Percentiles rank a stretch among this genome's conserved stretches.
phyloP scores from a whole-genome alignment of 805 yeast genomes.

The Limtongia smithiae region DNA sequence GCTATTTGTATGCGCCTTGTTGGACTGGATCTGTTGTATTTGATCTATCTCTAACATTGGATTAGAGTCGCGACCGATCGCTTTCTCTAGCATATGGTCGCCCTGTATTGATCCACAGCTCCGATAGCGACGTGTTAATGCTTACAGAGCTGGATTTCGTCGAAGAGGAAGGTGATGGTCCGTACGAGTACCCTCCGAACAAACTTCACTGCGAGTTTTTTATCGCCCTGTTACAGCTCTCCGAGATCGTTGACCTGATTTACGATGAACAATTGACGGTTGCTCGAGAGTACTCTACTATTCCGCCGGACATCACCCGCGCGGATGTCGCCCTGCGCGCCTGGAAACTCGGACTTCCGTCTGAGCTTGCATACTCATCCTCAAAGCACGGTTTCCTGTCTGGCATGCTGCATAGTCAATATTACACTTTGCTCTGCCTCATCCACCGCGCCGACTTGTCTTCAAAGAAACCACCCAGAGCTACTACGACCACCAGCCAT shows the following conservation, averaged over 20 bases:
- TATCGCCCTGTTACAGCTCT: conserved; percentile 60
- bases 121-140: conserved; percentile 74
- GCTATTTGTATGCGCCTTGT: conserved; percentile 45
- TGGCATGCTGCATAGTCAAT: conserved; percentile 60
- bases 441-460: conserved; percentile 65
- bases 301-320: conserved; percentile 51
- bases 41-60: neutral
- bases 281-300: conserved; percentile 52
- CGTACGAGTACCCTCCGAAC: conserved; percentile 46
- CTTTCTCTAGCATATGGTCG: conserved; percentile 72
- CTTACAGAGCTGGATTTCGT: conserved; percentile 62
- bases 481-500: conserved; percentile 1
- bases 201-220: conserved; percentile 53
- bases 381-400: conserved; percentile 53
- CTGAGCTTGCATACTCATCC: conserved; percentile 54
- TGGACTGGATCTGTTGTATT: too few species aligned
- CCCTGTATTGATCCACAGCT: conserved; percentile 63
- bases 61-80: conserved; percentile 52
- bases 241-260: conserved; percentile 67
- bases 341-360: conserved; percentile 68
- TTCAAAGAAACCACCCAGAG: conserved; percentile 31
- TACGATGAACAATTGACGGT: conserved; percentile 67
- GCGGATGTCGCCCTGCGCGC: conserved; percentile 74
- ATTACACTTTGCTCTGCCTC: conserved; percentile 67
- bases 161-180: conserved; percentile 47